Percentiles rank a stretch among this genome's conserved stretches.
Conservation (phyloP, 306 rosid species). For the Rosa rugosa region DNA sequence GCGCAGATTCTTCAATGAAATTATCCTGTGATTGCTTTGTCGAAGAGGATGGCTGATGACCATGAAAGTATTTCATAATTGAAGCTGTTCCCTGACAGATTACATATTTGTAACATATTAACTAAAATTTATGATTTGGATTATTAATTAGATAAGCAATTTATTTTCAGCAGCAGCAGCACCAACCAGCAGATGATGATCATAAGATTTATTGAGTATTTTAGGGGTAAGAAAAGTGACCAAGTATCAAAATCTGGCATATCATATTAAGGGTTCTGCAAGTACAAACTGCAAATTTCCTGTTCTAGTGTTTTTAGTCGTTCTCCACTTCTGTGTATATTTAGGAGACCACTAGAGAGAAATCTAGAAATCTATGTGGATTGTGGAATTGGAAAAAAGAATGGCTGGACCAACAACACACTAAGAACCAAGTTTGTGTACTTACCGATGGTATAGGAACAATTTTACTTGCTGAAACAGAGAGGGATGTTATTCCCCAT, state of each 20-base stretch:
- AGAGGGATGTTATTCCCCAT: slow-evolving; percentile 81
- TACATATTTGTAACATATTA: not conserved
- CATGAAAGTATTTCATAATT: slow-evolving; percentile 74
- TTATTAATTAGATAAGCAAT: not conserved
- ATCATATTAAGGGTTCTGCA: not conserved
- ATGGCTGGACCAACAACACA: not conserved
- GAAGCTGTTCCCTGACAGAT: slow-evolving; percentile 74
- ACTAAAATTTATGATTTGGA: not conserved
- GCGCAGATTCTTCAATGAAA: slow-evolving; percentile 47
- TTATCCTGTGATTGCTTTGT: slow-evolving; percentile 41
- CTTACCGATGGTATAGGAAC: slow-evolving; percentile 85
- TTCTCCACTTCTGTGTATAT: not conserved
- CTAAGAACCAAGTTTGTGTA: slow-evolving; percentile 20
- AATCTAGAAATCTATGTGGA: not conserved
- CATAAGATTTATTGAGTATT: not conserved
- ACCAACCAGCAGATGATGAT: not conserved
- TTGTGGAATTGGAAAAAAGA: not conserved
- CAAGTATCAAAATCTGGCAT: not conserved
- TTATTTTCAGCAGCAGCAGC: not conserved
- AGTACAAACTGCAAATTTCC: not conserved
- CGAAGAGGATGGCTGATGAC: slow-evolving; percentile 40
- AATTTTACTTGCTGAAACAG: slow-evolving; percentile 88
- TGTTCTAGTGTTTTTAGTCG: not conserved
- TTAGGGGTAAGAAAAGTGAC: not conserved
- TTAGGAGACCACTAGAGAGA: not conserved